Base-by-base conservation (phyloP, 2,329 filamentous ascomycete genomes). In the Colletotrichum musicola region DNA sequence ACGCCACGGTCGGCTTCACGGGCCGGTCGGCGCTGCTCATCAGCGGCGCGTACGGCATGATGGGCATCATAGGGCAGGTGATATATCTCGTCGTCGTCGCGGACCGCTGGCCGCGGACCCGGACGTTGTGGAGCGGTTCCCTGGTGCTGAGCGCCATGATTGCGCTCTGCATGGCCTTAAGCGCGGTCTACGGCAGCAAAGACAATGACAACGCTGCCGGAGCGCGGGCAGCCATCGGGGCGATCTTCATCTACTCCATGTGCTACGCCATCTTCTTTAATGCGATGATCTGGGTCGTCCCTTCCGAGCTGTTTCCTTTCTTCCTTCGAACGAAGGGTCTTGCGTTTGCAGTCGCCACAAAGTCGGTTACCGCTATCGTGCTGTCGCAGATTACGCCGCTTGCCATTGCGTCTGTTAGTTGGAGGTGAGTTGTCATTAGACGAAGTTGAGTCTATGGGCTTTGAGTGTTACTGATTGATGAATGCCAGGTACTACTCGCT, bases 201-300 rank as follows among this genome's bases (percentile, higher is more conserved):
- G n/a, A 59, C 60, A 63, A 62, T 10, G 72, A 71, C 20, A 75
- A 74, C 30, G 55, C 71, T 0, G 69, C 63, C 22, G 78, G 78
- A 20, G 71, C 77, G 6, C 73, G 74, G 2, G 79, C 75, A 0
- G 78, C 74, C 0, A 77, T 81, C 38, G 78, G 78, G 0, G 78
- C 79, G 68, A 80, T 80, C 44, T 81, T 81, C 71, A 57, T 81
- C 14, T 81, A 78, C 72, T 80, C 77, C 4, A 71, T 73, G 47
- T 72, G 71, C 9, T 81, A 79, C 68, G 78, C 79, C 6, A 64
- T 79, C 22, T 79, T 80, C 67, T 81, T 81, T 73, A 81, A 81
- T 68, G 74, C 75, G 10, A 78, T 74, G 35, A 70, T 79, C 14
- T 80, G 75, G 73, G 77, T 79, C 9, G 73, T 80, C 2, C 72